Evolutionary conservation across 805 yeast genomes (phyloP), one percentile per base, ranked within the genome.

Genomic region (Candida nemodendra): DNA sequence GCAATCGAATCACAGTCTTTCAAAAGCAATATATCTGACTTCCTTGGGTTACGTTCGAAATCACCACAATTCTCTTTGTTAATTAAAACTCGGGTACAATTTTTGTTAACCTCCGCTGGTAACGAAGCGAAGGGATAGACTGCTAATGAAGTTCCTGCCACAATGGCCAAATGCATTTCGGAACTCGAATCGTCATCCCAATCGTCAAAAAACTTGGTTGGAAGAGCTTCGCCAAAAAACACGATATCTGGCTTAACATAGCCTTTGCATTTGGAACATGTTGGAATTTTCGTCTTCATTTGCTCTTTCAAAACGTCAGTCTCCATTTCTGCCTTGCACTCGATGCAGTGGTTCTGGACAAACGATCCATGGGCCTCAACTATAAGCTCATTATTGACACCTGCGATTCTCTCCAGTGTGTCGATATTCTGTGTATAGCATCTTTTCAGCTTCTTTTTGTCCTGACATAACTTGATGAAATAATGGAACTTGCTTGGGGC

Each of bases 341-440:
- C 78, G 31, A 89, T 82, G 56, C 99, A 91, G 48, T 84, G 93
- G 50, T 83, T 84, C 1, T 57, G 61, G 1, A 93, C 95, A 71
- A 91, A 91, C 2, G 95, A 86, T 0, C 99, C 99, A 61, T 91
- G 98, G 0, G 98, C 98, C 54, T 89, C 96, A 0, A 91, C 81
- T 2, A 91, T 69, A 42, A 63, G 69, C 11, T 79, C 78, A 14
- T 68, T 78, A 1, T 66, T 54, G 2, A 91, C 75, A 0, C 96
- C 96, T 0, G 96, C 93, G 14, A 83, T 66, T 48, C 95, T 71
- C 57, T 91, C 99, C 45, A 91, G 66, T 1, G 96, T 89, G 57
- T 91, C 98, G 33, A 91, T 90, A 57, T 91, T 91, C 57, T 91
- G 98, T 0, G 97, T 87, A 58, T 86, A 91, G 9, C 90, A 78